Evolutionary conservation across 306 rosid genomes (phyloP), one percentile per base, ranked within the genome.

Genomic region (Senna tora): DNA sequence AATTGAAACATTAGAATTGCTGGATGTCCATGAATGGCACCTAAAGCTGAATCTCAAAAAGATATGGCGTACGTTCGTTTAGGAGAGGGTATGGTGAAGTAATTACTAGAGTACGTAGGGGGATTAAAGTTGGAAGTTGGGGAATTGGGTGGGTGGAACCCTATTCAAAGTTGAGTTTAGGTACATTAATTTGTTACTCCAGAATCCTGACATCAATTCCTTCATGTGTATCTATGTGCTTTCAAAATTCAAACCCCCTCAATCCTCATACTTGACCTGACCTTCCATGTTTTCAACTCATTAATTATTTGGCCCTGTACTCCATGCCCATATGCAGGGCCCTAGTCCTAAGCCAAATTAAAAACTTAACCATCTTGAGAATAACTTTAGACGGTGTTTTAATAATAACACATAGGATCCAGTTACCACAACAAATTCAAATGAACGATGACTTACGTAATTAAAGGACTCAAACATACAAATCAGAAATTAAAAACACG

Each of bases 201-300:
- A n/a, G n/a, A n/a, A n/a, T n/a, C n/a, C 73, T 75, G 78, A 56
- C 74, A 75, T 56, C 67, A 64, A 71, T 49, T 39, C 52, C 54
- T 13, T 17, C 38, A 2, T 6, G 13, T 42, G 10, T 15, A 52
- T 36, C 39, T 36, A 25, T 47, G n/a, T 41, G 72, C 28, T 51
- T 68, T 33, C 56, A 74, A 53, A 8, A n/a, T n/a, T n/a, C n/a
- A n/a, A n/a, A n/a, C n/a, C 25, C 46, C 8, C 65, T 34, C 65
- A 4, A 7, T 30, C 43, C 15, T 9, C 13, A 41, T 36, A 36
- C 5, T 36, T 36, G 30, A 25, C 30, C 3, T 25, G 30, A 25
- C 2, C 39, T 36, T 36, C 8, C 39, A 7, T 7, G 39, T 36
- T 4, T 36, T 36, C 30, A 1, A 25, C 39, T 0, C 39, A 36